Percentiles rank a stretch among this genome's conserved stretches.
phyloP scores from a whole-genome alignment of 345 rosid species.

The Corchorus capsularis region DNA sequence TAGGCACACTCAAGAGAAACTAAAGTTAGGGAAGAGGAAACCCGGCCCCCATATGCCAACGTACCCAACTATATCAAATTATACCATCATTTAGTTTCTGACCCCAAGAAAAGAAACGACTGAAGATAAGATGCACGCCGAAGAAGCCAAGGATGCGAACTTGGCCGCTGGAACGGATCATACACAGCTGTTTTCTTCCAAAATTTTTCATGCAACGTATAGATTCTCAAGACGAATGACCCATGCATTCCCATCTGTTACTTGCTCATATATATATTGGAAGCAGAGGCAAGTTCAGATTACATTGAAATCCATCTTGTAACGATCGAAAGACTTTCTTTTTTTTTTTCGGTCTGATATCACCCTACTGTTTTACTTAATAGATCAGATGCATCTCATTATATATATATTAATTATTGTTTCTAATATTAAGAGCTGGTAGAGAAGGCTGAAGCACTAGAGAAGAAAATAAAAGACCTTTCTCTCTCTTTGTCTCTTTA shows the following conservation, averaged over 20 bases:
- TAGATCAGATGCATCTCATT: not conserved
- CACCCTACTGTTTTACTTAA: not conserved
- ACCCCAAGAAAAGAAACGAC: constrained; percentile 27
- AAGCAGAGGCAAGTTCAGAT: constrained; percentile 11
- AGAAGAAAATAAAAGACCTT: not conserved
- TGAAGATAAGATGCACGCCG: constrained; percentile 24
- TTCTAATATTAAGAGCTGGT: not conserved
- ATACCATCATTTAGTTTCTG: not conserved
- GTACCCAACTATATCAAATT: constrained; percentile 20
- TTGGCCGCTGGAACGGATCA: not conserved
- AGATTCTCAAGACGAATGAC: not conserved
- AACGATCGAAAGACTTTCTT: not conserved
- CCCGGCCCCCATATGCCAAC: constrained; percentile 21
- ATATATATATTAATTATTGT: not conserved
- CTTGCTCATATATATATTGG: not conserved
- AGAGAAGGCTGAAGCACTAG: not conserved
- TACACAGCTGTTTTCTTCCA: constrained; percentile 12
- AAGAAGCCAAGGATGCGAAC: not conserved
- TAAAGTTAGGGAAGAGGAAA: not conserved
- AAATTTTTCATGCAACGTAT: constrained; percentile 31
- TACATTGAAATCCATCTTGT: not conserved
- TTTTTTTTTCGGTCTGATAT: too few relatives aligned
- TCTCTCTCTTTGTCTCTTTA: not conserved
- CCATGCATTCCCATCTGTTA: constrained; percentile 5
- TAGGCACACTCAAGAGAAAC: not conserved